phyloP scores from a whole-genome alignment of 148 eudicot genomes.

The Rhododendron ferrugineum region DNA sequence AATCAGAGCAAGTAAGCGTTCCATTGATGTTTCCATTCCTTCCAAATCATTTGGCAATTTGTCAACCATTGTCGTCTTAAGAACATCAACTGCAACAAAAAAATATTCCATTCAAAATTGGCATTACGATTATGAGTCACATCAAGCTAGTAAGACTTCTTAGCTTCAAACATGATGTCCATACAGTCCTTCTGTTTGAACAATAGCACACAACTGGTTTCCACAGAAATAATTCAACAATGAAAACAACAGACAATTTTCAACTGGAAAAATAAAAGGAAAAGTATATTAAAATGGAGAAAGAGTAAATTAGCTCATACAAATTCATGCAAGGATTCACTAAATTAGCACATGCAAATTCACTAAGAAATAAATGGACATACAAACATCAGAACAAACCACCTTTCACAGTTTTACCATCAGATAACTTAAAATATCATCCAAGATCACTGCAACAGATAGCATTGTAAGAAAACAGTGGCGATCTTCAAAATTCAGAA shows the following conservation, averaged over 20 bases:
- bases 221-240: neutral
- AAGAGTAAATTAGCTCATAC: neutral
- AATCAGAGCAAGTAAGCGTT: constrained; percentile 1
- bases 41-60: constrained; percentile 90
- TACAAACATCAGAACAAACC: neutral
- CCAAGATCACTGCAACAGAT: neutral
- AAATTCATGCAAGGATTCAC: neutral
- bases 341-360: neutral
- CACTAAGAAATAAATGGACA: neutral
- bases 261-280: neutral
- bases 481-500: neutral
- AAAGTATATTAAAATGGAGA: neutral
- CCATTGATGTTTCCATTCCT: constrained; percentile 35
- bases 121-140: neutral
- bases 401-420: neutral
- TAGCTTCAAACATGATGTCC: neutral
- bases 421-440: neutral
- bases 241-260: neutral
- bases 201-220: neutral
- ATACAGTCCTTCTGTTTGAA: neutral
- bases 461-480: neutral
- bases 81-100: constrained; percentile 60
- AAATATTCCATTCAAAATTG: neutral
- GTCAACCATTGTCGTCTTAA: constrained; percentile 78
- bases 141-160: neutral